A percentile compares a stretch with the other conserved stretches of the same genome.
Conservation (phyloP, 768 basidiomycete species). For the Lactarius sanguifluus region DNA sequence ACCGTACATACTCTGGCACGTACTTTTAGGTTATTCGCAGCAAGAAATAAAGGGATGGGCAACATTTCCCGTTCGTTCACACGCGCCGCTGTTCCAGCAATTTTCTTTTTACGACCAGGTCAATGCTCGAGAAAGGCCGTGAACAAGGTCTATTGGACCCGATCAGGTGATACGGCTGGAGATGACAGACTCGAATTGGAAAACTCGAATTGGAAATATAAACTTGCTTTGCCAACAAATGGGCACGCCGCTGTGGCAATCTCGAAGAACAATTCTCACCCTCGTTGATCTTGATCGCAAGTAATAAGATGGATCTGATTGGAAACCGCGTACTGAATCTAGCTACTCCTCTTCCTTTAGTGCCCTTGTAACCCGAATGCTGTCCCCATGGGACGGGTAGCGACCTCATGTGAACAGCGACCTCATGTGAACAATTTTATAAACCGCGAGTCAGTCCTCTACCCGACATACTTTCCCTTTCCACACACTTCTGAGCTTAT, state of each 20-base stretch:
- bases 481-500: background rate
- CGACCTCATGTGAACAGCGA: background rate
- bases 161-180: background rate
- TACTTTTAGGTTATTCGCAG: background rate
- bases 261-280: background rate
- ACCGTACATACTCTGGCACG: background rate
- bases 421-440: background rate
- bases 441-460: constrained; percentile 1
- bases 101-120: background rate
- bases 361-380: background rate
- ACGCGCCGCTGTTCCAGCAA: background rate
- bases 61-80: background rate
- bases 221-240: background rate
- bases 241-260: background rate
- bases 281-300: background rate
- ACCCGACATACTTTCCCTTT: background rate
- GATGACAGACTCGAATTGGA: background rate
- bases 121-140: background rate
- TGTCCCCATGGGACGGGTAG: background rate
- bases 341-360: background rate
- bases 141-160: background rate
- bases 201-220: background rate
- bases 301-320: constrained; percentile 1
- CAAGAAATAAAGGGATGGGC: constrained; percentile 3
- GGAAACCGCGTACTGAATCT: background rate